Percentiles rank a stretch among this genome's conserved stretches.
Conservation (phyloP, 345 rosid genomes). For the Ceriops zippeliana region DNA sequence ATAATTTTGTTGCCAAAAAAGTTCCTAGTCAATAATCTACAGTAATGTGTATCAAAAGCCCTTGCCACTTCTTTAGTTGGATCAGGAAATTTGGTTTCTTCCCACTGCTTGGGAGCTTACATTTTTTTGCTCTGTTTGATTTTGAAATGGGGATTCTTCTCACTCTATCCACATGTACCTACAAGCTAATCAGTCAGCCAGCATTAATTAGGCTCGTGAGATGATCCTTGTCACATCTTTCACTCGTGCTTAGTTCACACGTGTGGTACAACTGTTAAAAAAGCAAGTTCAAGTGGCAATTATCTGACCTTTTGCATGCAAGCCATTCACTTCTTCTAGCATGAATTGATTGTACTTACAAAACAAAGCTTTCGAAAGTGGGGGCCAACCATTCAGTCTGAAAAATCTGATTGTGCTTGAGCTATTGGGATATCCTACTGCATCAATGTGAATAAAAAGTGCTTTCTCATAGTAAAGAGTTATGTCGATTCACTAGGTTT, state of each 20-base stretch:
- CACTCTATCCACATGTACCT: background rate
- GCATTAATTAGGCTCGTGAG: background rate
- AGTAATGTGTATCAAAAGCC: background rate
- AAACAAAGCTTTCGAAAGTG: background rate
- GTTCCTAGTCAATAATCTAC: no score
- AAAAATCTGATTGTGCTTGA: background rate
- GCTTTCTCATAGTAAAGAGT: background rate
- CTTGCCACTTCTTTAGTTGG: background rate
- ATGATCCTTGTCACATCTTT: background rate
- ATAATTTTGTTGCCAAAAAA: background rate
- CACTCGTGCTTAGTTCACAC: background rate
- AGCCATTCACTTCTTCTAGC: background rate
- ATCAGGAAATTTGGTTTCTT: background rate
- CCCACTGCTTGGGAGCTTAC: background rate
- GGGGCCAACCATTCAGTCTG: background rate
- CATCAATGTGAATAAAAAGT: background rate
- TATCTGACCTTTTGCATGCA: constrained; percentile 1
- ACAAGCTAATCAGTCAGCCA: background rate
- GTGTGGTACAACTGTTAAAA: background rate
- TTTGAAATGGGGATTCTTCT: background rate
- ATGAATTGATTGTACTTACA: background rate
- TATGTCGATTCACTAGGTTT: background rate
- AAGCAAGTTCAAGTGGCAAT: background rate
- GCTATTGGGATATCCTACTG: background rate
- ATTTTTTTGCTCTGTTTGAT: background rate